A percentile compares a stretch with the other conserved stretches of the same genome.
phyloP scores from a whole-genome alignment of 164 flowering plant genomes.

The Annona cherimola region DNA sequence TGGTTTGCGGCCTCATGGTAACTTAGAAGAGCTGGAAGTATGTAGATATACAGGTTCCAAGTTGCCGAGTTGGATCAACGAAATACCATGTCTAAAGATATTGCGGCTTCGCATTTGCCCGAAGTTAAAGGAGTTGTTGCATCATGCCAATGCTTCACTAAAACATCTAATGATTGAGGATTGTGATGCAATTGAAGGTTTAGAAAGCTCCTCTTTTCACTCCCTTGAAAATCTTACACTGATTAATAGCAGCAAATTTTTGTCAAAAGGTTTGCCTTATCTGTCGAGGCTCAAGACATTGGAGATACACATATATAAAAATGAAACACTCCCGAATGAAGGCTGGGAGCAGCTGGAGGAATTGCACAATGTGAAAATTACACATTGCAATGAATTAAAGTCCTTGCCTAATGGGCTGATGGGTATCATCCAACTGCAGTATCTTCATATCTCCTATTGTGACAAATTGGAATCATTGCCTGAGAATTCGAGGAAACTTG shows the following conservation, averaged over 20 bases:
- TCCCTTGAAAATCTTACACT: background rate
- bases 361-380: background rate
- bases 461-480: too few species aligned
- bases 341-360: background rate
- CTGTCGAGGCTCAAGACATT: background rate
- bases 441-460: too few species aligned
- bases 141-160: background rate
- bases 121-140: background rate
- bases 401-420: background rate
- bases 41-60: background rate
- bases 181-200: background rate
- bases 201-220: background rate
- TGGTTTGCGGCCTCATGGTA: background rate
- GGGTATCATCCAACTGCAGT: background rate
- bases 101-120: background rate
- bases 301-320: background rate
- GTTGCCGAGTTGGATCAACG: background rate
- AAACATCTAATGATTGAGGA: background rate
- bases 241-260: background rate
- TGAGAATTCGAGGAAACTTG: too few species aligned
- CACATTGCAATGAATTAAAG: background rate
- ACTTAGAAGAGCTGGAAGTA: background rate
- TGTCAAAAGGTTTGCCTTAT: background rate
- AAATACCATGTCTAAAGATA: conserved; percentile 3
- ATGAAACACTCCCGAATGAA: background rate